Conservation (phyloP, 1,139 yeast species). For the Zygoascus meyerae region DNA sequence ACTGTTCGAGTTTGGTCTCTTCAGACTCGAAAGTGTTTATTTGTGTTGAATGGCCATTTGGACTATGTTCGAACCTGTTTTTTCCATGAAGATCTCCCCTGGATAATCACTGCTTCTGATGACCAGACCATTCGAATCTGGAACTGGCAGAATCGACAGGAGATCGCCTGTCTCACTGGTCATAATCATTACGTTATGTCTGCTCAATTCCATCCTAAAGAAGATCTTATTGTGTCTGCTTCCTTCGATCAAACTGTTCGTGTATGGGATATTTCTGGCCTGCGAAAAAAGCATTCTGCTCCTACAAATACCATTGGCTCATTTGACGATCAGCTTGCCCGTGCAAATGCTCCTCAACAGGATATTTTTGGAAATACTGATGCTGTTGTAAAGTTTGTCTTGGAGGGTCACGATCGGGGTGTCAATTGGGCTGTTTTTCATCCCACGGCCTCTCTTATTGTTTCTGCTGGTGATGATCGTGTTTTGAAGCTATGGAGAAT, state of each 20-base stretch:
- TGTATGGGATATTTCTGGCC: conserved; percentile 96
- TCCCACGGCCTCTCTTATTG: conserved; percentile 91
- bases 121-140: conserved; percentile 98
- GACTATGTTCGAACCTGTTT: conserved; percentile 93
- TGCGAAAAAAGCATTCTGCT: conserved; percentile 93
- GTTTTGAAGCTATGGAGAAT: conserved; percentile 95
- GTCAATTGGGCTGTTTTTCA: conserved; percentile 99
- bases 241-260: conserved; percentile 98
- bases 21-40: conserved; percentile 83
- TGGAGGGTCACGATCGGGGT: conserved; percentile 98
- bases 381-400: conserved; percentile 89
- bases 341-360: conserved; percentile 44
- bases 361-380: conserved; percentile 93
- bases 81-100: conserved; percentile 94
- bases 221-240: conserved; percentile 90
- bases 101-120: conserved; percentile 95
- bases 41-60: conserved; percentile 83
- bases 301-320: conserved; percentile 40
- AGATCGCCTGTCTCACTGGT: conserved; percentile 94
- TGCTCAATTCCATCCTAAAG: conserved; percentile 95
- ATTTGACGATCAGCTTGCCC: conserved; percentile 74
- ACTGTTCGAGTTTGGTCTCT: conserved; percentile 95
- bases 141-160: conserved; percentile 99
- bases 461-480: conserved; percentile 95
- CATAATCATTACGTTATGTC: conserved; percentile 98